Base-by-base conservation (phyloP, 2,329 filamentous ascomycete species). In the Monascus ruber region DNA sequence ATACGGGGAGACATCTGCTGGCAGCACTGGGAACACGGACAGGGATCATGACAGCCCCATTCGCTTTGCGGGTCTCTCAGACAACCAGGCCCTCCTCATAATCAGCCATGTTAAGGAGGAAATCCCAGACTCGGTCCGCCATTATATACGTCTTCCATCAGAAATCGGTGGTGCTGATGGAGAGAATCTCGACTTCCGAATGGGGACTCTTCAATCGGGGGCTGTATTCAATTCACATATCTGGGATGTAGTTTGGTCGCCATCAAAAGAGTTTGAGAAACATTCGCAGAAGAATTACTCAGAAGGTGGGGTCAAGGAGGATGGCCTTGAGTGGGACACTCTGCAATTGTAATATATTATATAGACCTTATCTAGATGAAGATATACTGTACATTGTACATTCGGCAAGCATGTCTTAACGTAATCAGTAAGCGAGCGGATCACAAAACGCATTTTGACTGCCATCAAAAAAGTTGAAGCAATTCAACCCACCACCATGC, bases 41-140 rank as follows among this genome's bases (percentile, higher is more conserved):
- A 31, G 32, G 5, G 41, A 38, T 33, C 39, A 46, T 26, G 31
- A 33, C 24, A 47, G 42, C 43, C 38, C 48, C 28, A 40, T 46
- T 1, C 52, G 54, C 26, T 50, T 54, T 4, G 55, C 53, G 1
- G 86, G 86, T 0, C 62, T 95, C 40, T 71, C 72, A 1, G 68
- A 77, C 1, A 61, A 76, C 24, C 89, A 96, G 63, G 87, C 87
- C 1, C 65, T 98, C 39, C 74, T 96, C n/a, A 86, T 88, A 47
- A 89, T 96, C 43, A 91, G 86, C 44, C 91, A 98, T 64, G 73
- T 89, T 44, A 80, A 79, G 45, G 87, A 94, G 52, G 91, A 98
- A 61, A 83, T 96, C 6, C 91, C 91, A 0, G 79, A 81, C 36
- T 81, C 80, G 48, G 75, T 95, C 24, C 68, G 85, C 35, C 79